Base-by-base conservation (phyloP, 148 eudicot genomes). In the Diospyros lotus region DNA sequence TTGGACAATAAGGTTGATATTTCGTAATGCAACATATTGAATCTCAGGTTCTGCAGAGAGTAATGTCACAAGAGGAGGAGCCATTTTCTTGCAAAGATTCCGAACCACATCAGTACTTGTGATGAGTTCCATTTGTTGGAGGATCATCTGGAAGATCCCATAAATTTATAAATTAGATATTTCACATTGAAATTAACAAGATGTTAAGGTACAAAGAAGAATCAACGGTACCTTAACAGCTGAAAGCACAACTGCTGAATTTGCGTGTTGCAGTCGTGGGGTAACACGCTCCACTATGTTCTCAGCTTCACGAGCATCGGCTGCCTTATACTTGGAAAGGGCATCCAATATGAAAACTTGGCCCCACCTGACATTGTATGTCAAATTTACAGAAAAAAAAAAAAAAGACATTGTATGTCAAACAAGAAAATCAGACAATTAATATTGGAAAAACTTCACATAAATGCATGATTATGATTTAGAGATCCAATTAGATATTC, bases 11-110 rank as follows among this genome's bases (percentile, higher is more conserved):
- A 95, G 91, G 82, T 93, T 95, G 73, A 95, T 95, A 73, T 95
- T 95, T 54, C 99, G 88, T 50, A 95, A 77, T 17, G 99, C 99
- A 81, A 95, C 99, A 80, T 95, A 95, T 50, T 95, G 99, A 84
- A 95, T 93, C 86, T 95, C 99, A 62, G 99, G 99, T 82, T 95
- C 99, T 72, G 99, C 98, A 65, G 99, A 95, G 68, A 95, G 94
- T 76, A 95, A 91, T 18, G 99, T 95, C 69, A 95, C 99, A 80
- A 95, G 94, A 58, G 99, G 99, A 74, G 99, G 99, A 66, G 99
- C 99, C 99, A 95, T 95, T 85, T 95, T 95, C 86, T 95, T 95
- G 83, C 97, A 95, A 77, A 91, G 93, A 81, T 95, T 95, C 54
- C 99, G 82, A 61, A 93, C 91, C 50, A 93, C 92, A 83, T 95